Evolutionary conservation across 2,329 filamentous ascomycete species (phyloP), one percentile per base, ranked within the genome.

Genomic region (Fusarium cicatricum): DNA sequence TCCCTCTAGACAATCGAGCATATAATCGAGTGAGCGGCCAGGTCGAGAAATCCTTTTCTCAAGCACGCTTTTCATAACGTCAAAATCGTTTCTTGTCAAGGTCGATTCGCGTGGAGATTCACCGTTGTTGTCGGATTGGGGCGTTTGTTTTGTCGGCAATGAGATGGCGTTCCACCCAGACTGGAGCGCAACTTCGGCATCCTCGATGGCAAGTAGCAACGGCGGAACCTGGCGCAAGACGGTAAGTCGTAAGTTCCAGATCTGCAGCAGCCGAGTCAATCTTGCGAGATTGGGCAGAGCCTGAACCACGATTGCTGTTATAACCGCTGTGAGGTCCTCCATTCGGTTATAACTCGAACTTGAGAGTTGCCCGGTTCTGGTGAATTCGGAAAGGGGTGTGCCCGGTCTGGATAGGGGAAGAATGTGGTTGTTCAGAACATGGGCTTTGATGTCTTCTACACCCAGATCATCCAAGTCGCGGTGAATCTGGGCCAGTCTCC

Each of bases 271-370:
- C 9, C 84, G 82, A 49, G 86, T 87, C 17, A 99, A 76, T 49
- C 84, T 87, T 10, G 91, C 89, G 36, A 97, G 77, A 55, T 90
- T 88, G 1, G 95, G 95, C 16, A 99, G 81, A 4, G 92, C 87
- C 70, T 95, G 91, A n/a, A 99, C 77, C 15, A 97, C 90, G 29
- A 94, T 96, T 23, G 93, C 91, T 1, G 95, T 97, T 52, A 98
- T 85, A 40, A 98, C 83, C 19, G 94, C 91, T 9, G 92, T 93
- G 68, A 97, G 86, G 73, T 98, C 95, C 66, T 95, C 92, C 80
- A 98, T 85, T 57, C 84, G 87, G 59, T 84, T 85, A 73, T 90
- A 90, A 41, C 72, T 78, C 2, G 85, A 78, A 68, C 77, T 67
- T 60, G 80, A 73, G 40, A 80, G 77, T 11, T 80, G 80, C 11